Base-by-base conservation (phyloP, 768 basidiomycete genomes). In the Infundibulicybe gibba region DNA sequence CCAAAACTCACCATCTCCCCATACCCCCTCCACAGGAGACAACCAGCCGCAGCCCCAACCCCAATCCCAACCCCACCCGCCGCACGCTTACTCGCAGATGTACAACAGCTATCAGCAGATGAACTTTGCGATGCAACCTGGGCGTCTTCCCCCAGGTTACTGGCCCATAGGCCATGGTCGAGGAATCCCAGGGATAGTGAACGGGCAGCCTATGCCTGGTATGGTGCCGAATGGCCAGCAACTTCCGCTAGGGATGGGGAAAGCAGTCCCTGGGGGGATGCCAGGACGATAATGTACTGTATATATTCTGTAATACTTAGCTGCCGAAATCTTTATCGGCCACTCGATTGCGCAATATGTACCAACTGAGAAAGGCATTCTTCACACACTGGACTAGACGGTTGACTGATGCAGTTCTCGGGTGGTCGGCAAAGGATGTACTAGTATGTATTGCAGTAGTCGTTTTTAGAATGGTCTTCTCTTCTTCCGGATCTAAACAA, bases 21-120 rank as follows among this genome's bases (percentile, higher is more conserved):
- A 48, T 15, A 46, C 53, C 6, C 35, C 14, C 40, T 53, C 48
- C 32, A 47, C 52, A 42, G 54, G 49, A 35, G 43, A 56, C 49
- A 43, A 38, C 32, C 43, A 59, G 47, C 49, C 57, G 49, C 35
- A 53, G 50, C 31, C 45, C 51, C 50, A 53, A 45, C 41, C 42
- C 8, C 55, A 53, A 43, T 40, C 25, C n/a, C 54, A 48, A 43
- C 25, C 50, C 47, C 49, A 41, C 33, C 37, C 45, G 47, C 43
- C 41, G 42, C 43, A 9, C 43, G 30, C 10, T 35, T 10, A 12
- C 31, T 30, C 20, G 45, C 55, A 34, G 33, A 43, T 45, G 31
- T 44, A 53, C 10, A 34, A 34, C 15, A 10, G 35, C 35, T 19
- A 38, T 16, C 43, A 39, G 16, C 49, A 44, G 19, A 32, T 41